A percentile compares a stretch with the other conserved stretches of the same genome.
Evolutionary conservation across 106 monocot species (phyloP).

Genomic region (Iris macrosiphon): DNA sequence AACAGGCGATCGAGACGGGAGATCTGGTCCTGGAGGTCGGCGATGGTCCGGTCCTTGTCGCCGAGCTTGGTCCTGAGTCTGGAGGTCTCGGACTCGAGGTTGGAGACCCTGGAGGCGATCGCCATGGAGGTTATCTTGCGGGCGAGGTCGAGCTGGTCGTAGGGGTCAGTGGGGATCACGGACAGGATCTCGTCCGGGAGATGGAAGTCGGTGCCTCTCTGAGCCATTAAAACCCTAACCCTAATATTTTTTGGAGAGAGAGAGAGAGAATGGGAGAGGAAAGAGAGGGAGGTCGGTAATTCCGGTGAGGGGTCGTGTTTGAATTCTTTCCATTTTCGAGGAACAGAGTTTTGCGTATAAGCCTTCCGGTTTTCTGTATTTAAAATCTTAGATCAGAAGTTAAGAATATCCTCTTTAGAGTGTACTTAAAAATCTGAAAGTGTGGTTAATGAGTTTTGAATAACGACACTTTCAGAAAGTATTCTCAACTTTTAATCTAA

Average conservation of each 20-base stretch:
- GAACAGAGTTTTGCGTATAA: too few species aligned
- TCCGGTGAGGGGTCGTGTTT: too few species aligned
- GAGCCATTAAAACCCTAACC: slow-evolving; percentile 31
- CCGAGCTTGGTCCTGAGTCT: slow-evolving; percentile 27
- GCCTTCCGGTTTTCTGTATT: too few species aligned
- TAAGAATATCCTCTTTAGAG: too few species aligned
- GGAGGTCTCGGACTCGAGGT: slow-evolving; percentile 58
- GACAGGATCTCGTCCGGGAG: slow-evolving; percentile 74
- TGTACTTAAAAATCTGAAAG: too few species aligned
- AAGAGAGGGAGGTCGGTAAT: background rate
- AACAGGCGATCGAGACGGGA: slow-evolving; percentile 35
- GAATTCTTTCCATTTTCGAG: too few species aligned
- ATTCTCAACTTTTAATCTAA: too few species aligned
- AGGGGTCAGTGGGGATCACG: slow-evolving; percentile 77
- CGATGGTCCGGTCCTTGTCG: slow-evolving; percentile 56
- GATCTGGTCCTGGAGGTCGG: slow-evolving; percentile 61
- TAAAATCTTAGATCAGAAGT: too few species aligned
- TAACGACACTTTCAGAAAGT: too few species aligned
- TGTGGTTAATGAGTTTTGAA: too few species aligned
- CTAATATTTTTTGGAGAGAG: background rate
- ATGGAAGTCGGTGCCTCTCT: slow-evolving; percentile 33
- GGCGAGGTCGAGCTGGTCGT: slow-evolving; percentile 85
- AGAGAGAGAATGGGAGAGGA: background rate
- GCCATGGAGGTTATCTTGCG: slow-evolving; percentile 90
- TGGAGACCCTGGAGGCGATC: slow-evolving; percentile 64